Base-by-base conservation (phyloP, 2,329 filamentous ascomycete genomes). In the Cercospora brassicicola region DNA sequence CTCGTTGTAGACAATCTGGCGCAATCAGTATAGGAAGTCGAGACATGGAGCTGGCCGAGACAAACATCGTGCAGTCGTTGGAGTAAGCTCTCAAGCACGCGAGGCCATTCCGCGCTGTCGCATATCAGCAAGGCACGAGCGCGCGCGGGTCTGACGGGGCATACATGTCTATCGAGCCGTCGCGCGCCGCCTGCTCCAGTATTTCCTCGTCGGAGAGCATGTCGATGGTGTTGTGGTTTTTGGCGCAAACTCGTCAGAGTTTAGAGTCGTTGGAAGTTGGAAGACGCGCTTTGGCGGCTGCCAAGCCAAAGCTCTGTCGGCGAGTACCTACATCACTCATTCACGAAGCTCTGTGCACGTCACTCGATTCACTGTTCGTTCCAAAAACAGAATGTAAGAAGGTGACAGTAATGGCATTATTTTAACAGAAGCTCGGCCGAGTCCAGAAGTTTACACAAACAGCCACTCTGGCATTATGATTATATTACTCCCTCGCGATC, bases 1-100 rank as follows among this genome's bases (percentile, higher is more conserved):
- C 62, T 90, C 89, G 77, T 88, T 85, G 78, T 87, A 86, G 48
- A 91, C 87, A 73, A 93, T 94, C 92, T 96, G 55, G 28, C 15
- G 26, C 33, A 20, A 51, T 59, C 59, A 64, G 48, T 48, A n/a
- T 36, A 9, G 45, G 13, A n/a, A 15, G n/a, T 20, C 33, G 70
- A 69, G 45, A 73, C 66, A 20, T 9, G 57, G 20, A 51, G 61
- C 45, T 39, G 10, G 59, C 56, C 26, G 39, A 3, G 30, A 66
- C 79, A 73, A 78, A 89, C 86, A 78, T 87, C 85, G 78, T 95
- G 90, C 60, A 94, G 84, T 74, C 89, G 87, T 68, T 87, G 81
- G 62, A 94, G 81, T 42, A 94, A 82, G 33, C 86, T 85, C 73
- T 86, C 85, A 59, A 92, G 84, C 73, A 93, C 84, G 66, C 81